Base-by-base conservation (phyloP, 169 alveolate genomes). In the Cryptosporidium ubiquitum region DNA sequence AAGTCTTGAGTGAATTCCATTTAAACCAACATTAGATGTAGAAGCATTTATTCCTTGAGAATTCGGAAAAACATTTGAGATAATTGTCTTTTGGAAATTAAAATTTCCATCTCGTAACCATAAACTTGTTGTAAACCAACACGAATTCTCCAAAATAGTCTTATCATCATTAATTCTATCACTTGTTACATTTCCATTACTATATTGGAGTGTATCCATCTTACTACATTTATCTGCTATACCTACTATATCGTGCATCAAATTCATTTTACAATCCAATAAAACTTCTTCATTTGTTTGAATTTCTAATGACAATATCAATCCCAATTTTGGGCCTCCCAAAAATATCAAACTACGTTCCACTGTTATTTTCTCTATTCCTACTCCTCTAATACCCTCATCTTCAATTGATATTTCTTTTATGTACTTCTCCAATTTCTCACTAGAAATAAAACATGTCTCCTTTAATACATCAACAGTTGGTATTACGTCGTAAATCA, bases 61-160 rank as follows among this genome's bases (percentile, higher is more conserved):
- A 26, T 26, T 55, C 16, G 66, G 66, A 29, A 64, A 64, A 37
- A 64, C 71, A 51, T 37, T 69, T 5, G 58, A 44, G 14, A 69
- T 44, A 18, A 40, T 42, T 6, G 37, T 69, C 29, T 35, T 52
- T n/a, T 55, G 68, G 31, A 44, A 9, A 20, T 47, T 60, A 23
- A 20, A 18, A 61, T 20, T 64, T 3, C 69, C 26, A 26, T 61
- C 68, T 61, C 49, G 23, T 5, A 79, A 12, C 89, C 89, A 79
- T 23, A 79, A 61, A 42, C 70, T 47, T n/a, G 79, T 64, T n/a
- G 89, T 79, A 79, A 79, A 79, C 89, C 89, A 79, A 29, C 79
- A 42, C 10, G 89, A 79, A 5, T 64, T 37, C 18, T 42, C 68
- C 29, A 79, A 26, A 18, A 79, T 23, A 1, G 51, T 64, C 42